These are phyloP conservation scores for Madurella mycetomatis DNA, from an alignment of 2,329 filamentous ascomycete genomes.

Conservation along the genomic window DNA sequence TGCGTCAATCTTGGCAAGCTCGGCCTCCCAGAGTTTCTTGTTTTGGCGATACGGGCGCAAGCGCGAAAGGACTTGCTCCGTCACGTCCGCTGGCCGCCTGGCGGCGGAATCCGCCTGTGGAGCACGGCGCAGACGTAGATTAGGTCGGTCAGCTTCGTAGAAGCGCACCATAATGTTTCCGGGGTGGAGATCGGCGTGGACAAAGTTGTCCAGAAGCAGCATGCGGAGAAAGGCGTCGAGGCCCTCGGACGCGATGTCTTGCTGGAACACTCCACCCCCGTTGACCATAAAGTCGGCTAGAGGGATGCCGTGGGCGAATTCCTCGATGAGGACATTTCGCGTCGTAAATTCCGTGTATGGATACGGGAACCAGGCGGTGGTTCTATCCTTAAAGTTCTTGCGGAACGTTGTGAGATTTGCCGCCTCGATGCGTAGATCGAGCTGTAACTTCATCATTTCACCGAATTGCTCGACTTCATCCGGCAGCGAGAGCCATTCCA, in stretches of 20 bases:
- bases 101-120: conserved; percentile 25
- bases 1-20: conserved; percentile 70
- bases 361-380: conserved; percentile 95
- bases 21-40: conserved; percentile 68
- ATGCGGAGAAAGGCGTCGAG: conserved; percentile 95
- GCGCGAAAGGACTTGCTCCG: conserved; percentile 77
- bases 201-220: conserved; percentile 95
- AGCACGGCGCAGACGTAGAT: conserved; percentile 38
- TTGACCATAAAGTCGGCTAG: conserved; percentile 85
- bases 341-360: conserved; percentile 92
- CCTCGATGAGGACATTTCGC: conserved; percentile 85
- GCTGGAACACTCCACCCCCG: conserved; percentile 86
- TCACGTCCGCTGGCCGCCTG: conserved; percentile 63
- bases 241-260: conserved; percentile 91
- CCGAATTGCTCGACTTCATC: conserved; percentile 93
- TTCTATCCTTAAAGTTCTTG: conserved; percentile 81
- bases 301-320: conserved; percentile 92
- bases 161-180: conserved; percentile 99
- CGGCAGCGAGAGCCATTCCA: conserved; percentile 94
- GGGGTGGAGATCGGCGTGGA: conserved; percentile 92
- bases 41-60: conserved; percentile 65
- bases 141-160: conserved; percentile 74
- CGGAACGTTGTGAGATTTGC: conserved; percentile 86
- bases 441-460: conserved; percentile 97
- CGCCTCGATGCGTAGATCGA: conserved; percentile 91